These are phyloP conservation scores for Perkinsela sp. DNA, from an alignment of 208 protist genomes.

Conservation along the genomic window DNA sequence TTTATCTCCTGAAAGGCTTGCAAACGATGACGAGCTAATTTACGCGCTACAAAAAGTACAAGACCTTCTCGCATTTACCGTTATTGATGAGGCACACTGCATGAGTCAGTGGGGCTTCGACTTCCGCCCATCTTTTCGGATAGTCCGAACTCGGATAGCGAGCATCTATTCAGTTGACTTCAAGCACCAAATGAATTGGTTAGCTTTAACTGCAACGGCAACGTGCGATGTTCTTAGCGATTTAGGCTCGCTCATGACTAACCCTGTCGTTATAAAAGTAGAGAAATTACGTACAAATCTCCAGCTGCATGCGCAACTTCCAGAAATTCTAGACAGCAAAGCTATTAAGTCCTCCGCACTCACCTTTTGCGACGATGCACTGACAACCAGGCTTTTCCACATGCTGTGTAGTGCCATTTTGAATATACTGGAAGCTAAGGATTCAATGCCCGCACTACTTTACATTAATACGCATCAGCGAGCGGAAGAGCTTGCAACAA, in stretches of 20 bases:
- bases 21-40: background rate
- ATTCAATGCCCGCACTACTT: background rate
- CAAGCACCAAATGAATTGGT: background rate
- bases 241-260: background rate
- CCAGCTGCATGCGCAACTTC: background rate
- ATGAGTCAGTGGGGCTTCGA: constrained; percentile 56
- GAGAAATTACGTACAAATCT: background rate
- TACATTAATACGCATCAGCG: background rate
- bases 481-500: background rate
- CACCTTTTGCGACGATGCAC: background rate
- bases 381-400: background rate
- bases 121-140: constrained; percentile 11
- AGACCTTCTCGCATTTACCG: constrained; percentile 7
- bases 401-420: background rate
- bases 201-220: background rate
- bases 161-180: background rate
- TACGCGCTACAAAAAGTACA: background rate
- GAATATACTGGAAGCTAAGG: background rate
- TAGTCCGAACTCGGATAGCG: background rate
- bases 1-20: background rate
- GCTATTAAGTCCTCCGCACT: background rate
- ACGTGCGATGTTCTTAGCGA: background rate
- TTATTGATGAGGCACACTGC: constrained; percentile 58
- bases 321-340: background rate
- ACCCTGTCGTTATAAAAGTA: background rate